Percentiles rank a stretch among this genome's conserved stretches.
Conservation (phyloP, 495 filamentous ascomycete genomes). For the Penicillium malachiteum region DNA sequence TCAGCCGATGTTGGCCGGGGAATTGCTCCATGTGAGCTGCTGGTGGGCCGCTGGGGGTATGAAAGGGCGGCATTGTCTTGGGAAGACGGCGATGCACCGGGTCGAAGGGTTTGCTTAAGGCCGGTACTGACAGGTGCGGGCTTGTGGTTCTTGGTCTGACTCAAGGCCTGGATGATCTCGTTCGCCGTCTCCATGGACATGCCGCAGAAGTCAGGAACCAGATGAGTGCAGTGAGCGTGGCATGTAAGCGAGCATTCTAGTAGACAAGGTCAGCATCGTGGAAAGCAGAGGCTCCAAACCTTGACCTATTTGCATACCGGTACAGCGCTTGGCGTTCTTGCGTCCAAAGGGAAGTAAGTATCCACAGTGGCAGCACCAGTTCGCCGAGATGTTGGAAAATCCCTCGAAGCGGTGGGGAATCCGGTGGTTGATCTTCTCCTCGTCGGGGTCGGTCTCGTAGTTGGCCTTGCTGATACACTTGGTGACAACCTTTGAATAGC, state of each 20-base stretch:
- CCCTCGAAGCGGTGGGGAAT: slow-evolving; percentile 95
- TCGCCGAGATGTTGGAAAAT: slow-evolving; percentile 94
- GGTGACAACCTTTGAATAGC: slow-evolving; percentile 94
- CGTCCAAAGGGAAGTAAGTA: slow-evolving; percentile 96
- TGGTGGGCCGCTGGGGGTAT: slow-evolving; percentile 47
- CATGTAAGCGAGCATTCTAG: slow-evolving; percentile 92
- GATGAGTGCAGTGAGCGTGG: slow-evolving; percentile 86
- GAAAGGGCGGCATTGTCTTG: slow-evolving; percentile 44
- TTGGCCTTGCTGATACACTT: slow-evolving; percentile 99
- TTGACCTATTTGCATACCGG: slow-evolving; percentile 53
- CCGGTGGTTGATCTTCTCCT: slow-evolving; percentile 98
- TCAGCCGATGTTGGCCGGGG: slow-evolving; percentile 47
- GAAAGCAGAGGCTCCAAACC: neutral
- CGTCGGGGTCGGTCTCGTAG: slow-evolving; percentile 94
- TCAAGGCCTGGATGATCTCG: slow-evolving; percentile 67
- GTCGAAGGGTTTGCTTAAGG: slow-evolving; percentile 67
- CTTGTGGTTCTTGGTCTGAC: slow-evolving; percentile 47
- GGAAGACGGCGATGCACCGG: slow-evolving; percentile 49
- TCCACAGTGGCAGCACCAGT: slow-evolving; percentile 99
- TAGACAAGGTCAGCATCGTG: slow-evolving; percentile 25
- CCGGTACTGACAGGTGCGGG: slow-evolving; percentile 49
- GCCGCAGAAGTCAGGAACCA: slow-evolving; percentile 98
- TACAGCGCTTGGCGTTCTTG: slow-evolving; percentile 89
- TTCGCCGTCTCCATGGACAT: slow-evolving; percentile 99
- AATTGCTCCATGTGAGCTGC: slow-evolving; percentile 48